A percentile compares a stretch with the other conserved stretches of the same genome.
Conservation (phyloP, 306 rosid species). For the Inga leiocalycina region DNA sequence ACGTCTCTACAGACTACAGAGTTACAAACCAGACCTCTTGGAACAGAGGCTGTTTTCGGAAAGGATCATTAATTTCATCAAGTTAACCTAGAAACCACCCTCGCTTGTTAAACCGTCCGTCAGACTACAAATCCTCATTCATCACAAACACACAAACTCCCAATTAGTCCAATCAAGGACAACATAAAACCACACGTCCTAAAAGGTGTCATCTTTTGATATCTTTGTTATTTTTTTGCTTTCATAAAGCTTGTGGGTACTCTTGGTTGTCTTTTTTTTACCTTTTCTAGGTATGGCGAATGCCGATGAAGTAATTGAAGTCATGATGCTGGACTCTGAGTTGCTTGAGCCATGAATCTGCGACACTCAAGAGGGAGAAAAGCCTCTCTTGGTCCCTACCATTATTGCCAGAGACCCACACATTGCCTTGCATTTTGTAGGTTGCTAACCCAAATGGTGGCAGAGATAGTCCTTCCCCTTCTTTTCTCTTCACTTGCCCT, state of each 20-base stretch:
- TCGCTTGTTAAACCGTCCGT: neutral
- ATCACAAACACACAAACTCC: neutral
- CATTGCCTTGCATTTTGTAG: conserved; percentile 84
- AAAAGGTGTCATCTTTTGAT: neutral
- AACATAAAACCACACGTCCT: conserved; percentile 30
- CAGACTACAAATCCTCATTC: conserved; percentile 4
- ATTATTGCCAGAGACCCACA: conserved; percentile 77
- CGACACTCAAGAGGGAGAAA: conserved; percentile 70
- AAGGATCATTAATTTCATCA: conserved; percentile 26
- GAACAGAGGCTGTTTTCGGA: neutral
- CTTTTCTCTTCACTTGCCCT: conserved; percentile 55
- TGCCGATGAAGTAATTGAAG: conserved; percentile 77
- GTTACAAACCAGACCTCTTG: conserved; percentile 28
- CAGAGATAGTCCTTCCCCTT: conserved; percentile 63
- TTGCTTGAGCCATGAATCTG: conserved; percentile 97
- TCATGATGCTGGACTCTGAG: conserved; percentile 91
- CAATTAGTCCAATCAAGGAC: conserved; percentile 28
- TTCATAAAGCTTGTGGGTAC: neutral
- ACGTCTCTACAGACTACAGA: neutral
- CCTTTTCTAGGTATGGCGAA: conserved; percentile 43
- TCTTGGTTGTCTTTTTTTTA: neutral
- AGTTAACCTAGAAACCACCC: neutral
- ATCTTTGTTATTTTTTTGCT: neutral
- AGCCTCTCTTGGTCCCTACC: conserved; percentile 87
- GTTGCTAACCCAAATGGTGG: conserved; percentile 92